Percentiles rank a stretch among this genome's conserved stretches.
phyloP scores from a whole-genome alignment of 495 filamentous ascomycete genomes.

The Penicillium herquei region DNA sequence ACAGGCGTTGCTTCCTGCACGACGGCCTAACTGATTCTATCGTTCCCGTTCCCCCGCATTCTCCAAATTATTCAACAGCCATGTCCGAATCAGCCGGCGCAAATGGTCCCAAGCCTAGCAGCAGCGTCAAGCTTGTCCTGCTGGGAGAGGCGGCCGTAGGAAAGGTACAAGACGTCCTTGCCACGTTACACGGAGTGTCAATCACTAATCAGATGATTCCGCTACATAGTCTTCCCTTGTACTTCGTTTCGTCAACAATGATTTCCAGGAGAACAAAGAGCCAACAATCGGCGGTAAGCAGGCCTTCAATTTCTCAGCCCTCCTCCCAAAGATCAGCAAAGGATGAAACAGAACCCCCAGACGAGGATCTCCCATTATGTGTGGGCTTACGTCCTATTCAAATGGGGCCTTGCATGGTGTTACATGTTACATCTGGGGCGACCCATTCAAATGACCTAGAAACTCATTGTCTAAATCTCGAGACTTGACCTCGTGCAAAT shows the following conservation, averaged over 20 bases:
- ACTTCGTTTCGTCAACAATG: conserved; percentile 97
- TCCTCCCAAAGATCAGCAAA: background rate
- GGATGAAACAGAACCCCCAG: background rate
- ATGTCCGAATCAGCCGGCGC: conserved; percentile 48
- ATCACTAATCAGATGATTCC: conserved; percentile 19
- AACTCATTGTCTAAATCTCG: background rate
- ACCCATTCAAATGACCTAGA: conserved; percentile 2
- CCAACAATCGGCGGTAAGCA: conserved; percentile 94
- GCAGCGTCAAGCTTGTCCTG: conserved; percentile 97
- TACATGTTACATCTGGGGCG: background rate
- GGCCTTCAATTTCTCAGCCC: background rate
- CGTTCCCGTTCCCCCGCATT: conserved; percentile 1
- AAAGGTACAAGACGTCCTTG: conserved; percentile 64
- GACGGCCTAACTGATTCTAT: conserved; percentile 33
- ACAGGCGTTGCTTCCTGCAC: conserved; percentile 26
- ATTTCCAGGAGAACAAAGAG: conserved; percentile 99
- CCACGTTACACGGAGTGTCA: conserved; percentile 2
- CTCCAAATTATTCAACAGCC: conserved; percentile 11
- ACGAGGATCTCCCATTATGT: background rate
- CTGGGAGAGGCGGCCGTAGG: conserved; percentile 96
- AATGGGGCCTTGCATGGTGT: background rate
- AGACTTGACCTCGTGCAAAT: background rate
- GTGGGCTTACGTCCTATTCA: background rate
- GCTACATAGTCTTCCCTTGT: conserved; percentile 84
- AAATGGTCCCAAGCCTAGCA: conserved; percentile 87